Percentiles rank a stretch among this genome's conserved stretches.
Conservation (phyloP, 2,329 filamentous ascomycete genomes). For the Fusarium odoratissimum region DNA sequence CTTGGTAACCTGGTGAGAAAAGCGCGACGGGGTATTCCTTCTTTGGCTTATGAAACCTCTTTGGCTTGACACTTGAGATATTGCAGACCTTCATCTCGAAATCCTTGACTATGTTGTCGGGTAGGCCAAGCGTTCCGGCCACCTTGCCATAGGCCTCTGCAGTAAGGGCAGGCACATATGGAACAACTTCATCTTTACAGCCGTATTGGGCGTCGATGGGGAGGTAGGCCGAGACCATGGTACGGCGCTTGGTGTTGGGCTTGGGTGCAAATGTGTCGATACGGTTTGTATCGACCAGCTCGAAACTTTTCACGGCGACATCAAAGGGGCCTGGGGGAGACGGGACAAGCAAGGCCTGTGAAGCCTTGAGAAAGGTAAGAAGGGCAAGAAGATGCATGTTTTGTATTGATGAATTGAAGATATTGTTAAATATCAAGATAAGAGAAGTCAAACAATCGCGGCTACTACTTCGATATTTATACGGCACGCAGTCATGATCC, state of each 20-base stretch:
- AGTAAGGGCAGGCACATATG: neutral
- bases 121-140: neutral
- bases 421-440: accelerated
- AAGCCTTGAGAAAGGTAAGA: neutral
- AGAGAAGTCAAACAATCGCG: neutral
- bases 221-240: conserved; percentile 27
- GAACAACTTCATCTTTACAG: neutral
- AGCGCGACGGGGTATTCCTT: conserved; percentile 36
- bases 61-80: conserved; percentile 3
- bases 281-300: conserved; percentile 12
- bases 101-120: neutral
- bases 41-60: neutral
- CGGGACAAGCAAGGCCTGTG: conserved; percentile 6
- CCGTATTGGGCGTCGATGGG: conserved; percentile 8
- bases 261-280: conserved; percentile 15
- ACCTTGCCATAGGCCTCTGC: neutral
- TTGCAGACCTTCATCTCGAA: conserved; percentile 28
- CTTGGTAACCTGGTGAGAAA: conserved; percentile 58
- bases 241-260: conserved; percentile 3
- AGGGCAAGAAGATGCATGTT: neutral
- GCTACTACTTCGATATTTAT: neutral
- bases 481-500: accelerated
- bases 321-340: neutral
- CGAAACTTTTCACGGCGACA: conserved; percentile 8
- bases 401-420: accelerated